A percentile compares a stretch with the other conserved stretches of the same genome.
Conservation (phyloP, 192 early-diverging fungal genomes). For the Anaeromyces robustus region DNA sequence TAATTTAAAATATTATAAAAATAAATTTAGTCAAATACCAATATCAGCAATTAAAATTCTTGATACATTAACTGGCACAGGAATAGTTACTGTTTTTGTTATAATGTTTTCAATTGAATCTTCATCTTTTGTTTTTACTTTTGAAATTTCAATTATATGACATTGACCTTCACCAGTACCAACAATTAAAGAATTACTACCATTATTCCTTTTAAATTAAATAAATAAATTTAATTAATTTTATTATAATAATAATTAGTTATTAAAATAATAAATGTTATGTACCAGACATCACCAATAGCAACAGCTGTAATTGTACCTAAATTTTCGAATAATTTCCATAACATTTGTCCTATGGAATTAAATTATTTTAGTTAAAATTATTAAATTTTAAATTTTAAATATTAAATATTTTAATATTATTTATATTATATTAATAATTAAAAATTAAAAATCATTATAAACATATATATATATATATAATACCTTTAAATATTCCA, state of each 20-base stretch:
- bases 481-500: neutral
- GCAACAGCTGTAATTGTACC: neutral
- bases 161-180: neutral
- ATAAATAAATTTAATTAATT: neutral
- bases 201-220: neutral
- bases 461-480: neutral
- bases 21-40: neutral
- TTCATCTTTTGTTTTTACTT: neutral
- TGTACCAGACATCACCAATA: neutral
- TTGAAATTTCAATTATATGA: neutral
- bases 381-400: too few species aligned
- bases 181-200: neutral
- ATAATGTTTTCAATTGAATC: neutral
- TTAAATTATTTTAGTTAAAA: too few species aligned
- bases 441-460: too few species aligned
- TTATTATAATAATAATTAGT: too few species aligned
- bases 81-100: neutral
- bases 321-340: neutral
- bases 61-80: constrained; percentile 1
- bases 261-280: too few species aligned
- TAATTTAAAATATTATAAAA: neutral
- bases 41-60: constrained; percentile 3
- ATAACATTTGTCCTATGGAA: neutral
- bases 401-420: too few species aligned
- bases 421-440: too few species aligned